phyloP scores from a whole-genome alignment of 169 alveolate species.

The Plasmodium vivax region DNA sequence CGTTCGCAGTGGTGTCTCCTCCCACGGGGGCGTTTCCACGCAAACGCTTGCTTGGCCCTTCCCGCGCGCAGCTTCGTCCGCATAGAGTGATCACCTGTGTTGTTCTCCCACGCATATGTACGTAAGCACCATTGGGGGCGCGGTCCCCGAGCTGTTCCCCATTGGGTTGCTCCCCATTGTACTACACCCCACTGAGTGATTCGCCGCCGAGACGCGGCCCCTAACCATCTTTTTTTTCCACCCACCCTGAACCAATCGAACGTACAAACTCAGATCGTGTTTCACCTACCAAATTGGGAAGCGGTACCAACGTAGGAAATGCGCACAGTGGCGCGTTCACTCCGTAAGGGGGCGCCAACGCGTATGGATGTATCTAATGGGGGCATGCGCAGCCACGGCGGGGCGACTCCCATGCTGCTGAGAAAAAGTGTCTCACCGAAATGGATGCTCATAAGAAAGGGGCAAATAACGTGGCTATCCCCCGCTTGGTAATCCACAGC shows the following conservation, averaged over 20 bases:
- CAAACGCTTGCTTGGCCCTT: background rate
- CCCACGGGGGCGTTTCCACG: background rate
- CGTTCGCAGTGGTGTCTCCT: background rate
- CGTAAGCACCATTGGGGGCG: background rate
- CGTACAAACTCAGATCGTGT: background rate
- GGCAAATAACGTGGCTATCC: background rate
- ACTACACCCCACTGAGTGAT: background rate
- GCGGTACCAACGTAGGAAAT: background rate
- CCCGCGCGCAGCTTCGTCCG: background rate
- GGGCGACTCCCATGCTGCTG: background rate
- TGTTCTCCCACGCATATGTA: background rate
- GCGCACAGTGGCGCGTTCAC: background rate
- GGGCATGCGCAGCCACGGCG: background rate
- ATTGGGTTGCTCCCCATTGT: background rate
- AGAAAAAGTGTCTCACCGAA: background rate
- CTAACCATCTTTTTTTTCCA: background rate
- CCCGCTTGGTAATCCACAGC: background rate
- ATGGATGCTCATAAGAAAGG: background rate
- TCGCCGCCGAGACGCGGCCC: background rate
- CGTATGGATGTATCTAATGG: too few species aligned
- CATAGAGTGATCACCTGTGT: background rate
- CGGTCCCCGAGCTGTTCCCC: background rate
- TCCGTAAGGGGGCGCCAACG: background rate
- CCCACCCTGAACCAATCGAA: background rate
- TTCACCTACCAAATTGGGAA: background rate